These are phyloP conservation scores for Peronosclerospora sorghi DNA, from an alignment of 352 stramenopile species.

Conservation along the genomic window DNA sequence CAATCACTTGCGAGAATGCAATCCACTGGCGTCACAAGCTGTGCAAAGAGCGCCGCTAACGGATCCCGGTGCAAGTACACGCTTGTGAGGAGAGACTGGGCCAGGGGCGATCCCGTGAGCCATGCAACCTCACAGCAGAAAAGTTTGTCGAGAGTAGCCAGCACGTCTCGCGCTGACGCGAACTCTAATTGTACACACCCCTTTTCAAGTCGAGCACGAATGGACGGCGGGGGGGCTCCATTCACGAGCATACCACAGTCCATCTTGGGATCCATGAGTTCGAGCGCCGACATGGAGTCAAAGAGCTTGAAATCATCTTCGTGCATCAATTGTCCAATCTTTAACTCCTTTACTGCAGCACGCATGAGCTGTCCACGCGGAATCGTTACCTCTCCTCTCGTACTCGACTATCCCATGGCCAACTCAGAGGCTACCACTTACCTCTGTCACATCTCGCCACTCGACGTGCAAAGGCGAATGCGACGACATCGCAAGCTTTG, in stretches of 20 bases:
- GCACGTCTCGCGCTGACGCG: constrained; percentile 44
- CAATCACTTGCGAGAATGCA: constrained; percentile 11
- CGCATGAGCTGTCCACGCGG: constrained; percentile 48
- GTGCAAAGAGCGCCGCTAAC: constrained; percentile 54
- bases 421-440: too few species aligned
- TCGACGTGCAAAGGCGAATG: constrained; percentile 14
- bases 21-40: constrained; percentile 25
- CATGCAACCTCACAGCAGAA: constrained; percentile 72
- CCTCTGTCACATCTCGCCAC: constrained; percentile 45
- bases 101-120: constrained; percentile 73
- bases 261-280: constrained; percentile 92
- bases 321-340: constrained; percentile 70
- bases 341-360: constrained; percentile 63
- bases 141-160: constrained; percentile 67
- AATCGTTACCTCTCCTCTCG: background rate
- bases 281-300: constrained; percentile 90
- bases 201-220: constrained; percentile 36
- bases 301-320: constrained; percentile 83
- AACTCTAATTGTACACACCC: constrained; percentile 45
- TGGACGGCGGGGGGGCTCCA: constrained; percentile 38
- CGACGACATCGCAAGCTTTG: constrained; percentile 22
- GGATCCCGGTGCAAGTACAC: constrained; percentile 80
- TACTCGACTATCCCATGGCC: too few species aligned
- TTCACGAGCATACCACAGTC: constrained; percentile 84
- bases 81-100: constrained; percentile 85